Base-by-base conservation (phyloP, 257 asterid genomes). In the Agastache rugosa region DNA sequence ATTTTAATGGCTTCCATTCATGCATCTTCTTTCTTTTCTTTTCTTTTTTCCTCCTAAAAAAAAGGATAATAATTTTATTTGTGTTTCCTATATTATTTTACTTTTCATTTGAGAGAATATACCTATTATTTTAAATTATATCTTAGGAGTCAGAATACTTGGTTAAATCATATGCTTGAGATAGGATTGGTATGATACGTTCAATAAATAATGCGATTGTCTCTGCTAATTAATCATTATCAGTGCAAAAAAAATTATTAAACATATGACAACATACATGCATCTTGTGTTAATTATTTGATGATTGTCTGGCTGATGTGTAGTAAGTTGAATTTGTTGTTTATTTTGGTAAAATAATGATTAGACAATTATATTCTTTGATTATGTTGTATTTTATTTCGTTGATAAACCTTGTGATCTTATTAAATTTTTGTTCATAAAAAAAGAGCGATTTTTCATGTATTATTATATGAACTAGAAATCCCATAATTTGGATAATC, bases 201-300 rank as follows among this genome's bases (percentile, higher is more conserved):
- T 31, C 29, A 64, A 78, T 69, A 77, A 78, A 17, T 63, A 55
- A 56, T 69, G 63, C 42, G 73, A 31, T 69, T 55, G 59, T 75
- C 74, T 63, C 71, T 45, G 64, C 55, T 69, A 71, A 70, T 63
- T 71, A 75, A 75, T 56, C 48, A 75, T 71, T 75, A 42, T 12
- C 41, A 35, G 63, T 47, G 42, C 5, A 10, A 41, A 51, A 53
- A 12, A 1, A 27, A 19, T 44, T 44, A 31, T 34, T 20, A 20
- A 31, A 14, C 19, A 45, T 45, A 56, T 35, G 71, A 35, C 59
- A 56, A 47, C 72, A 70, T 75, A 69, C 74, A 75, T 54, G 77
- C 77, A 75, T 75, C 70, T 63, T 50, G 66, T 44, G 8, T 74
- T 74, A 64, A 79, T 74, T 69, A 58, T 53, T 75, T 44, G 71